Conservation (phyloP, 306 rosid genomes). For the Cyclanthera cordifolia region DNA sequence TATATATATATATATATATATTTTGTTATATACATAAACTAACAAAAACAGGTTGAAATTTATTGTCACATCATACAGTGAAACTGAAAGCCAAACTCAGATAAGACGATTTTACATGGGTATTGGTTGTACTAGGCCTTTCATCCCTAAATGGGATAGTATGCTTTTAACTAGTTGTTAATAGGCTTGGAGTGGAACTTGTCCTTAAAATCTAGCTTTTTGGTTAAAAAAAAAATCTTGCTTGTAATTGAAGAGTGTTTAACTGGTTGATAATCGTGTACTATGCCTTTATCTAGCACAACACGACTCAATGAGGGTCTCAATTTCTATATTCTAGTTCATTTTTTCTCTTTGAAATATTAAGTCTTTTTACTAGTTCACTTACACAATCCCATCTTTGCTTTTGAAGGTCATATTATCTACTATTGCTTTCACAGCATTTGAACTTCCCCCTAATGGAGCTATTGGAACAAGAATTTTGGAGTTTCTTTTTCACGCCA, state of each 20-base stretch:
- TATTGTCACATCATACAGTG: background rate
- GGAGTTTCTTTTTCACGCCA: conserved; percentile 84
- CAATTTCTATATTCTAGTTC: background rate
- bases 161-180: background rate
- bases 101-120: background rate
- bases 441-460: conserved; percentile 96
- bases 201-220: background rate
- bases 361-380: background rate
- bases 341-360: background rate
- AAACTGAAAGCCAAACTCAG: background rate
- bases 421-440: conserved; percentile 92
- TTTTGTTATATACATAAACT: background rate
- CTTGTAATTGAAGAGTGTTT: background rate
- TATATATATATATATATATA: too few relatives aligned
- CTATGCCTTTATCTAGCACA: background rate
- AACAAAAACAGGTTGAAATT: background rate
- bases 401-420: conserved; percentile 74
- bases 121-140: background rate
- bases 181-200: background rate
- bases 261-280: background rate
- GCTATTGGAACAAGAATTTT: conserved; percentile 83
- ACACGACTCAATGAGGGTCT: background rate
- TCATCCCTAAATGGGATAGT: background rate
- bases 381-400: conserved; percentile 10
- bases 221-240: too few relatives aligned